Evolutionary conservation across 2,329 filamentous ascomycete species (phyloP).

Genomic region (Magnaporthales sp.): DNA sequence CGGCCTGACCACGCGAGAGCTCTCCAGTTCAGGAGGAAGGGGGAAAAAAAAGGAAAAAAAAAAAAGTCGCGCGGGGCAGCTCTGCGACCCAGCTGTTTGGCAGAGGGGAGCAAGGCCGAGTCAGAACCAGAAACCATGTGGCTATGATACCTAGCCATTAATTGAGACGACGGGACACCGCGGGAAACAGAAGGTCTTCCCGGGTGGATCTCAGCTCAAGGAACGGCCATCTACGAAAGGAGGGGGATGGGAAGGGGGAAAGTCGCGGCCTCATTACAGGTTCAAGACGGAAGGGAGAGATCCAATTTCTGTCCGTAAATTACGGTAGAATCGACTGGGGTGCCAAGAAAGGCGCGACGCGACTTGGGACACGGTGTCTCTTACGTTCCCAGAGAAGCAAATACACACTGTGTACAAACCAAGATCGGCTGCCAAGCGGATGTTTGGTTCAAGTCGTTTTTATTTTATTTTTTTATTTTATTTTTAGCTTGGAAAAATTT

Average conservation of each 20-base stretch:
- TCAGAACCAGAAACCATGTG: not conserved
- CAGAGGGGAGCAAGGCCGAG: not conserved
- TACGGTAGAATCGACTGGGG: not conserved
- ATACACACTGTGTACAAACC: not conserved
- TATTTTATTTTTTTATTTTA: not conserved
- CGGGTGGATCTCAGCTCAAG: not conserved
- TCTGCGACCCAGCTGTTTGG: not conserved
- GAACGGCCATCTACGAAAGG: not conserved
- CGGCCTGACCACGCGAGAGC: not conserved
- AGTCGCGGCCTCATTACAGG: not conserved
- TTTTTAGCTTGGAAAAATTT: not conserved
- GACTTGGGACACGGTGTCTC: not conserved
- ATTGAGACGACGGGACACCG: not conserved
- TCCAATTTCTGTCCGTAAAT: not conserved
- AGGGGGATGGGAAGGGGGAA: not conserved
- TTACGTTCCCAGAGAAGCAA: not conserved
- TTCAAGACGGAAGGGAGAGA: not conserved
- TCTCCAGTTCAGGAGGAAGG: not conserved
- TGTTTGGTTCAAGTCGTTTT: not conserved
- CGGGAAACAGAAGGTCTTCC: slow-evolving; percentile 1
- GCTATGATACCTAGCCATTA: not conserved
- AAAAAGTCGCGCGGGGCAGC: not conserved
- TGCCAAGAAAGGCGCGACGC: not conserved
- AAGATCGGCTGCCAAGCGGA: not conserved
- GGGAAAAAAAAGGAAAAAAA: not conserved